These are phyloP conservation scores for Pseudopyrenochaeta lycopersici DNA, from an alignment of 2,329 filamentous ascomycete genomes.

Conservation along the genomic window DNA sequence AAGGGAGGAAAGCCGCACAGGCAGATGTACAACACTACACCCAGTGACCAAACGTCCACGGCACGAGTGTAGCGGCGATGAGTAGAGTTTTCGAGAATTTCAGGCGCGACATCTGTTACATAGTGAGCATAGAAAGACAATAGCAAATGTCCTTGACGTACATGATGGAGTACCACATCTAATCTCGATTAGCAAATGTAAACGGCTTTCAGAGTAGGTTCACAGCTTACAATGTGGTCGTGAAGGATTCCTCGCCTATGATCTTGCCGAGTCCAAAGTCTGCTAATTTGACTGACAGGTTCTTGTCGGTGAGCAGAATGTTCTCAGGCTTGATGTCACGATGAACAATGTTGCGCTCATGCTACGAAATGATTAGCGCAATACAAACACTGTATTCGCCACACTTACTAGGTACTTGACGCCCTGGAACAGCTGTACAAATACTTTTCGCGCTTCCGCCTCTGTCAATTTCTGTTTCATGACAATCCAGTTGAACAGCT, in stretches of 20 bases:
- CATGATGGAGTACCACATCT: constrained; percentile 90
- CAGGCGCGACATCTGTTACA: constrained; percentile 80
- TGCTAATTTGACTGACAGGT: constrained; percentile 87
- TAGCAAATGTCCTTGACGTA: constrained; percentile 36
- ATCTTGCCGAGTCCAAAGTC: constrained; percentile 99
- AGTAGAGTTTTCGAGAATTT: constrained; percentile 85
- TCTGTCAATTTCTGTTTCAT: constrained; percentile 89
- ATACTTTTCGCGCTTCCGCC: constrained; percentile 83
- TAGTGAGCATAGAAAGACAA: constrained; percentile 23
- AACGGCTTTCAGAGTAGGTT: neutral
- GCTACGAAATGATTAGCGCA: constrained; percentile 63
- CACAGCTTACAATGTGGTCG: constrained; percentile 77
- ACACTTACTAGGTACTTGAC: constrained; percentile 88
- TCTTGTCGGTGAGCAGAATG: constrained; percentile 85
- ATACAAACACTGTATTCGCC: neutral
- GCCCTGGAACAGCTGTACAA: constrained; percentile 89
- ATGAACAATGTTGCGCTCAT: constrained; percentile 96
- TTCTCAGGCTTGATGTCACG: constrained; percentile 98
- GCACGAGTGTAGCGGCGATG: constrained; percentile 91
- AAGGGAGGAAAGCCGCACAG: constrained; percentile 97
- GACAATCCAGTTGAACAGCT: constrained; percentile 95
- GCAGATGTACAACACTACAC: constrained; percentile 98
- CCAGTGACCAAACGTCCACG: constrained; percentile 95
- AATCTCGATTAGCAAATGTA: constrained; percentile 30
- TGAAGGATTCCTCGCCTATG: constrained; percentile 97